Conservation (phyloP, 257 asterid genomes). For the Solanum chilense region DNA sequence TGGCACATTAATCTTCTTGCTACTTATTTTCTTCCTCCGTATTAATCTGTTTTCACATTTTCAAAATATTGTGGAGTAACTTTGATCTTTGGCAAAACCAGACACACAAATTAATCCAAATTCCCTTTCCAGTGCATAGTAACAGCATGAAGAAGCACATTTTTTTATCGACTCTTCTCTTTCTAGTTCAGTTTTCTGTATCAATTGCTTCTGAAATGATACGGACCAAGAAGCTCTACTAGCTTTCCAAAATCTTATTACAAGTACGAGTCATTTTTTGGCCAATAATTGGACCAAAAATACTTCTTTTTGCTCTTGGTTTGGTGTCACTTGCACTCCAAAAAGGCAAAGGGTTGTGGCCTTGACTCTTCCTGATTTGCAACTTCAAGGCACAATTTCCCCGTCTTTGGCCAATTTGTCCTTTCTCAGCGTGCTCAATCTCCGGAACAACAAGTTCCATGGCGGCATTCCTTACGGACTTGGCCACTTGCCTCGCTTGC, state of each 20-base stretch:
- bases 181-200: not conserved
- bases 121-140: not conserved
- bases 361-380: not conserved
- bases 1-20: not conserved
- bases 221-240: not conserved
- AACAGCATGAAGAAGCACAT: not conserved
- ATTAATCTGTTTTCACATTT: not conserved
- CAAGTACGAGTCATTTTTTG: not conserved
- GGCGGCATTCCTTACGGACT: not conserved
- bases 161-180: not conserved
- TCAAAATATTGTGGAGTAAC: not conserved
- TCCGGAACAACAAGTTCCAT: not conserved
- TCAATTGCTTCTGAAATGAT: not conserved
- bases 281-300: slow-evolving; percentile 10
- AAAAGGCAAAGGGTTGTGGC: not conserved
- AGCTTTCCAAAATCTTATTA: not conserved
- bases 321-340: not conserved
- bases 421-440: not conserved
- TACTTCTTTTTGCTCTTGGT: not conserved
- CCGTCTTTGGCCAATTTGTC: not conserved
- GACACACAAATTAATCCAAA: not conserved
- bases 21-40: not conserved
- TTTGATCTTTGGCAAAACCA: not conserved
- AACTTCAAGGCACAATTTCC: not conserved
- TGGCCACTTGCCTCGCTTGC: not conserved